These are phyloP conservation scores for Hypoxylon perforatum DNA, from an alignment of 495 filamentous ascomycete species.

Conservation along the genomic window DNA sequence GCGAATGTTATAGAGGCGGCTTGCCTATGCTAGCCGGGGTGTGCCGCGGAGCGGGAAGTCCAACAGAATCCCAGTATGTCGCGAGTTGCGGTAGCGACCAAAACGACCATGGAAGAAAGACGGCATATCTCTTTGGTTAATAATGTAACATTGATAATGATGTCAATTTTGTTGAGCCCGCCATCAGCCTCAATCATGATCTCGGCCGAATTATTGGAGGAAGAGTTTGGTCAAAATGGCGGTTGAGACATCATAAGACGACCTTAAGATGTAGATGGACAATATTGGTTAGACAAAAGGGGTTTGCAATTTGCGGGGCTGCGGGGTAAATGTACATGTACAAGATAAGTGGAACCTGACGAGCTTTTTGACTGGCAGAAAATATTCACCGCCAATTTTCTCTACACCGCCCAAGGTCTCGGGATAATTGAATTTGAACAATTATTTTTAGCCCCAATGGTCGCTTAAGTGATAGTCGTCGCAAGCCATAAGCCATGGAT, in stretches of 20 bases:
- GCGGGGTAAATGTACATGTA: conserved; percentile 22
- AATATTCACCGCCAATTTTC: conserved; percentile 37
- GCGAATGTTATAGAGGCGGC: conserved; percentile 5
- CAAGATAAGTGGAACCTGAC: neutral
- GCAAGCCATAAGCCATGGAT: conserved; percentile 66
- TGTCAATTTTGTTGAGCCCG: neutral
- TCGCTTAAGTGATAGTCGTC: conserved; percentile 1
- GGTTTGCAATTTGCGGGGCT: conserved; percentile 14
- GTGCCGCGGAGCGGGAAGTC: conserved; percentile 22
- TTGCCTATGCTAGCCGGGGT: conserved; percentile 20
- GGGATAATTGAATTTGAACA: conserved; percentile 11
- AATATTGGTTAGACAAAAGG: neutral
- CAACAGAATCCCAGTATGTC: neutral
- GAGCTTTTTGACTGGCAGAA: conserved; percentile 35
- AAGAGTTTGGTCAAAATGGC: neutral
- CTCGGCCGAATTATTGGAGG: neutral
- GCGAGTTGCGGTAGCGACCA: conserved; percentile 13
- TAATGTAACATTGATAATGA: conserved; percentile 2
- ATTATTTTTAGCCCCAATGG: conserved; percentile 6
- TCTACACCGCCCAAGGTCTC: conserved; percentile 30
- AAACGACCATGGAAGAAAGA: conserved; percentile 4
- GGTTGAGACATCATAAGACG: neutral
- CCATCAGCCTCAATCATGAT: neutral
- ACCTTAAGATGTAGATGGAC: neutral
- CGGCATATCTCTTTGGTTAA: conserved; percentile 7